Percentiles rank a stretch among this genome's conserved stretches.
phyloP scores from a whole-genome alignment of 2,329 filamentous ascomycete species.

The Acrodontium crateriforme region DNA sequence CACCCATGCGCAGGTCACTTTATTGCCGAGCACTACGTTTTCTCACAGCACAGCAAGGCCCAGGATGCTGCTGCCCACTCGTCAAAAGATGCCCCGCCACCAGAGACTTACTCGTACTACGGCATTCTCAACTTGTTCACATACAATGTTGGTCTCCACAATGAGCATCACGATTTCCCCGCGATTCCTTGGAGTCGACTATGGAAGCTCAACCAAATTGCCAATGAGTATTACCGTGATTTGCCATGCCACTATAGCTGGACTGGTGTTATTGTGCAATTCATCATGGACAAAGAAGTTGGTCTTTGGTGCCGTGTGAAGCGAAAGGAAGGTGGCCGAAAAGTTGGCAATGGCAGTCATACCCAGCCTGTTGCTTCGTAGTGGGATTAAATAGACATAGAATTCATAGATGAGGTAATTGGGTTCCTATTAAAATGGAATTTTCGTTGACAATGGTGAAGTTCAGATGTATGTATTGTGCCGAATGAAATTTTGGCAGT shows the following conservation, averaged over 20 bases:
- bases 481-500: no score
- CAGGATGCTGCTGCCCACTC: conserved; percentile 18
- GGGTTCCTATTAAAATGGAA: no score
- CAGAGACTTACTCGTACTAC: conserved; percentile 97
- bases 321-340: conserved; percentile 61
- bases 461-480: no score
- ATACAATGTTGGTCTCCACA: conserved; percentile 96
- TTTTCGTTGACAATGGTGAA: no score
- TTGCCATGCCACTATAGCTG: conserved; percentile 81
- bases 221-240: conserved; percentile 80
- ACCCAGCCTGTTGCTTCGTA: conserved; percentile 3
- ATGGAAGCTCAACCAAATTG: conserved; percentile 61
- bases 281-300: conserved; percentile 79
- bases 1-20: conserved; percentile 96
- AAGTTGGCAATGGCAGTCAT: conserved; percentile 31
- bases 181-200: conserved; percentile 90
- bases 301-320: conserved; percentile 89
- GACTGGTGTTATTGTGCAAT: conserved; percentile 88
- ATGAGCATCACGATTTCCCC: conserved; percentile 98
- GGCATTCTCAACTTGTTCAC: conserved; percentile 81
- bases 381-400: background rate
- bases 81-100: conserved; percentile 43
- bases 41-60: conserved; percentile 39
- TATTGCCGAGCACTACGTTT: conserved; percentile 77
- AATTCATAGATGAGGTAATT: no score